phyloP scores from a whole-genome alignment of 148 eudicot genomes.

The Arbutus unedo region DNA sequence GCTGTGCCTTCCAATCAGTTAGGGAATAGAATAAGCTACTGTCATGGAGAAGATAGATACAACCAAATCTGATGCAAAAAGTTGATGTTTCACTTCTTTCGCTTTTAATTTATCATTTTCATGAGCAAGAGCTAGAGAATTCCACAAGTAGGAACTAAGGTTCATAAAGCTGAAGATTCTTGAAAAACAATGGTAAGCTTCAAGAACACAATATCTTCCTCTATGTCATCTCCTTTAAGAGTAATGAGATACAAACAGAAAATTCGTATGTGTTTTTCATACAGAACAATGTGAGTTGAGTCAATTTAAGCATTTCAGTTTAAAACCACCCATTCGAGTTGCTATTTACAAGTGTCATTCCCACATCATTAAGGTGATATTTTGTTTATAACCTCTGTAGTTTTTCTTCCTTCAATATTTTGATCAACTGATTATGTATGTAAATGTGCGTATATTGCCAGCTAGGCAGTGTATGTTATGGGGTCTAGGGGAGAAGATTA shows the following conservation, averaged over 20 bases:
- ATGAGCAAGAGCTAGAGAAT: slow-evolving; percentile 19
- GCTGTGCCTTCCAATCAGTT: slow-evolving; percentile 12
- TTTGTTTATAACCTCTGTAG: not conserved
- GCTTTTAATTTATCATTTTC: slow-evolving; percentile 7
- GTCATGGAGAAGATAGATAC: slow-evolving; percentile 4
- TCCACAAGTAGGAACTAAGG: not conserved
- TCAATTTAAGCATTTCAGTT: not conserved
- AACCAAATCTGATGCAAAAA: slow-evolving; percentile 13
- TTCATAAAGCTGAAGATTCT: slow-evolving; percentile 10
- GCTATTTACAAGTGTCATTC: not conserved
- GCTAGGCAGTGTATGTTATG: not conserved
- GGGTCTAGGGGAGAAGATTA: too few relatives aligned
- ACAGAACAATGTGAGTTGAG: not conserved
- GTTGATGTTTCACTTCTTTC: slow-evolving; percentile 1
- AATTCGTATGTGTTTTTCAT: not conserved
- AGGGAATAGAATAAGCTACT: slow-evolving; percentile 23
- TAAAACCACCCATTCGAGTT: not conserved
- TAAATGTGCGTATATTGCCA: not conserved
- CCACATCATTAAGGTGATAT: not conserved
- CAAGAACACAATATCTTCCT: not conserved
- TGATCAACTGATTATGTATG: not conserved
- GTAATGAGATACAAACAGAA: not conserved
- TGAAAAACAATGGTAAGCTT: not conserved
- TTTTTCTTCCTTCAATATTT: not conserved
- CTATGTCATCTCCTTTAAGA: not conserved